These are phyloP conservation scores for Scenedesmus sp. DNA, from an alignment of 163 green algal species.

Conservation along the genomic window DNA sequence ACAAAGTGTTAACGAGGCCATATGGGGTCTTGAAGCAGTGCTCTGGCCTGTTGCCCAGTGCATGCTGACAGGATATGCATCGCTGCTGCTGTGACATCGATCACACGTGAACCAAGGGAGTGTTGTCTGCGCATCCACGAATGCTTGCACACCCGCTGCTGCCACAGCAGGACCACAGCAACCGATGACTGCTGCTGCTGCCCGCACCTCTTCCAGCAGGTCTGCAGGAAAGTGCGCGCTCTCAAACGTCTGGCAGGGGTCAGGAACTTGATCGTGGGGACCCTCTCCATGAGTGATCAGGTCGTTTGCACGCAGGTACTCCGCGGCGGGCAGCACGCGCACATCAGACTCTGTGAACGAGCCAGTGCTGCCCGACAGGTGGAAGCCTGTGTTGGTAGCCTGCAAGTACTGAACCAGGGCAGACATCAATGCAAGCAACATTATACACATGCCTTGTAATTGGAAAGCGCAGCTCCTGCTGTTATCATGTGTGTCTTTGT, in stretches of 20 bases:
- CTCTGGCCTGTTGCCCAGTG: too few relatives aligned
- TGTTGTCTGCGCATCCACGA: background rate
- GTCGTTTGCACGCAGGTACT: conserved; percentile 60
- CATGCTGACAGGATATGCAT: too few relatives aligned
- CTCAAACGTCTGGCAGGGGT: conserved; percentile 85
- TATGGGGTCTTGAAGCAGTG: background rate
- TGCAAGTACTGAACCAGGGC: background rate
- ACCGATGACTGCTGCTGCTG: background rate
- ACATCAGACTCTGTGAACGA: conserved; percentile 41
- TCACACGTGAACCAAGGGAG: too few relatives aligned
- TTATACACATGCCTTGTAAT: background rate
- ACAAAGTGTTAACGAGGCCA: background rate
- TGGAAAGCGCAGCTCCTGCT: background rate
- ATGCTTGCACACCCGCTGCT: conserved; percentile 33
- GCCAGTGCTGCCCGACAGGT: conserved; percentile 16
- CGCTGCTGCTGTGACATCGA: too few relatives aligned
- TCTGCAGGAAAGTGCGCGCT: conserved; percentile 81
- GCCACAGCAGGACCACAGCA: background rate
- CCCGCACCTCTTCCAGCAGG: conserved; percentile 74
- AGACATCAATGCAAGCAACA: background rate
- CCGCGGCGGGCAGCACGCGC: conserved; percentile 11
- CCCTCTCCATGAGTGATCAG: conserved; percentile 74
- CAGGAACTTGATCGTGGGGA: conserved; percentile 66
- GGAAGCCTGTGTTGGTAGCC: conserved; percentile 23
- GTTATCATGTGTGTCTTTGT: too few relatives aligned